A percentile compares a stretch with the other conserved stretches of the same genome.
Conservation (phyloP, 2,329 filamentous ascomycete species). For the Verticillium alfalfae region DNA sequence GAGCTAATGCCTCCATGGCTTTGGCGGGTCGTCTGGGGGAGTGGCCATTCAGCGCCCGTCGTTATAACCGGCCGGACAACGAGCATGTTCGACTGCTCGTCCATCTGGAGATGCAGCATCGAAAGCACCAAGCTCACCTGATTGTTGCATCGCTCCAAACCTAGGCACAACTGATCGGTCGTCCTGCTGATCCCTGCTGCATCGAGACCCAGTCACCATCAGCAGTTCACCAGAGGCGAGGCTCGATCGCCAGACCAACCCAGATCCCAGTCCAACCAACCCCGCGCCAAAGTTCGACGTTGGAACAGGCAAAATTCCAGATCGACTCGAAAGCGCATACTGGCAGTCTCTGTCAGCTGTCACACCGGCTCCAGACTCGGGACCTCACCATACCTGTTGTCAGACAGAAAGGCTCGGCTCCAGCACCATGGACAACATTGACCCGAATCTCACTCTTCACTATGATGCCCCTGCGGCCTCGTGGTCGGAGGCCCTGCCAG, state of each 20-base stretch:
- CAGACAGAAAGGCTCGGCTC: not conserved
- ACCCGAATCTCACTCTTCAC: conserved; percentile 13
- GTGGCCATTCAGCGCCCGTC: not conserved
- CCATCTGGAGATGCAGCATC: too few species aligned
- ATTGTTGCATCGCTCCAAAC: not conserved
- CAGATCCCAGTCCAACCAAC: not conserved
- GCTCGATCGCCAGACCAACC: not conserved
- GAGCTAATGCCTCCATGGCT: not conserved
- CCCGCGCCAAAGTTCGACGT: not conserved
- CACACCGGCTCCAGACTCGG: not conserved
- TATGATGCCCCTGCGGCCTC: conserved; percentile 20
- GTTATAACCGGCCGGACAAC: not conserved
- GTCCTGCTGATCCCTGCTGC: not conserved
- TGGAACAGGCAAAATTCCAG: not conserved
- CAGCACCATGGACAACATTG: conserved; percentile 3
- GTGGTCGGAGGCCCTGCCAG: conserved; percentile 27
- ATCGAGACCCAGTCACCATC: not conserved
- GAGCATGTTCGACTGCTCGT: too few species aligned
- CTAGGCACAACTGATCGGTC: not conserved
- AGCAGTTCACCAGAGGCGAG: not conserved
- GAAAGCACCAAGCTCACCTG: not conserved
- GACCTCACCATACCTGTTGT: not conserved
- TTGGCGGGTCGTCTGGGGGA: not conserved
- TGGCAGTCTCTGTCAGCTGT: not conserved
- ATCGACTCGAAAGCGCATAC: not conserved